Evolutionary conservation across 768 basidiomycete genomes (phyloP), one percentile per base, ranked within the genome.

Genomic region (Kwoniella sp.): DNA sequence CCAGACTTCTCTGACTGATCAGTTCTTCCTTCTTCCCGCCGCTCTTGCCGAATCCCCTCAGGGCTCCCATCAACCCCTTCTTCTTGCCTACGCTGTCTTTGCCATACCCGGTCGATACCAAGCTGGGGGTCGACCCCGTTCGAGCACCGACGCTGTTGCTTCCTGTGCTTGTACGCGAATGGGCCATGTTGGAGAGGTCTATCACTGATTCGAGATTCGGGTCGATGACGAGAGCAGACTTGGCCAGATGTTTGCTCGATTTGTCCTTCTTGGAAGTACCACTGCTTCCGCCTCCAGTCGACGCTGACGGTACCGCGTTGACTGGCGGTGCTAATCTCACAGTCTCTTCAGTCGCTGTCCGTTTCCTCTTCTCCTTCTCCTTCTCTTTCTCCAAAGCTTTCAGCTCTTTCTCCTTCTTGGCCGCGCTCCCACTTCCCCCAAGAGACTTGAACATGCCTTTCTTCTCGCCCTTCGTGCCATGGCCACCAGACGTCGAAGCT

Each of bases 301-400:
- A 50, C 15, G 63, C 38, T 15, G n/a, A 41, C 23, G 26, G 41
- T 34, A 29, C 20, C 20, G 41, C 41, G 9, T 8, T 45, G 41
- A 45, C 30, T 3, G 28, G 54, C 29, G 34, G 28, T 0, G 41
- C 20, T 25, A 59, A 23, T 47, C 29, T 52, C 22, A 65, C 47
- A 29, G 63, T 65, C 29, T 65, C 63, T n/a, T 59, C 58, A 9
- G 63, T 65, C 23, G 57, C 22, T 29, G 63, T 65, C 17, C 57
- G 47, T 45, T 65, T 65, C 28, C 57, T 37, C 26, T 53, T 65
- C 0, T 55, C 51, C 20, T 47, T 29, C 30, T 65, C 63, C 23
- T 57, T 58, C 45, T 23, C 31, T 0, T 41, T 41, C 23, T 20
- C 20, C 47, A 48, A 4, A 23, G 15, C 47, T 23, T 48, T 48